Percentiles rank a stretch among this genome's conserved stretches.
Conservation (phyloP, 1,284 basidiomycete genomes). For the Apiotrichum mycotoxinovorans region DNA sequence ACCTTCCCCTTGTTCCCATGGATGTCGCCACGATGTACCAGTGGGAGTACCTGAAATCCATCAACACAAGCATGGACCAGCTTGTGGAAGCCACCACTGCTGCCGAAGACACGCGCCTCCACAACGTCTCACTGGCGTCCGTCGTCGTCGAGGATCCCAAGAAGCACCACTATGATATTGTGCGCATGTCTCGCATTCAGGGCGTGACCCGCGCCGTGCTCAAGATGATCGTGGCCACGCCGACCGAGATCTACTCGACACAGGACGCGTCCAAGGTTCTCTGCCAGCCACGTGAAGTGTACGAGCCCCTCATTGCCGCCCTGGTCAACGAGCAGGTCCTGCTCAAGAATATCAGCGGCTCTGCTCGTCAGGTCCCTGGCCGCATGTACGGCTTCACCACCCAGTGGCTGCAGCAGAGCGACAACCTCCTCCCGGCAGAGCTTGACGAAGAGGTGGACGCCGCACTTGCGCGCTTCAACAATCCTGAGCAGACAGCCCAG, state of each 20-base stretch:
- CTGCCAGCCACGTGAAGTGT: slow-evolving; percentile 56
- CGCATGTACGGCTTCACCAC: slow-evolving; percentile 29
- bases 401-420: slow-evolving; percentile 44
- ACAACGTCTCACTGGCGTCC: slow-evolving; percentile 59
- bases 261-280: slow-evolving; percentile 60
- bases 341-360: slow-evolving; percentile 16
- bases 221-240: slow-evolving; percentile 72
- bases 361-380: slow-evolving; percentile 12
- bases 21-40: slow-evolving; percentile 62
- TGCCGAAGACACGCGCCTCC: slow-evolving; percentile 65
- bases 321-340: slow-evolving; percentile 36
- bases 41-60: slow-evolving; percentile 47
- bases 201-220: slow-evolving; percentile 1
- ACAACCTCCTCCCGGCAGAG: slow-evolving; percentile 62
- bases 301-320: slow-evolving; percentile 53
- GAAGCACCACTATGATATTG: not conserved
- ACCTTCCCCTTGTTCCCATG: slow-evolving; percentile 38
- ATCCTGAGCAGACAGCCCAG: slow-evolving; percentile 43
- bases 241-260: slow-evolving; percentile 62
- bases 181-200: not conserved
- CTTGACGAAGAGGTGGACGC: slow-evolving; percentile 62
- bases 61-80: slow-evolving; percentile 61
- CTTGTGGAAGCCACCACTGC: slow-evolving; percentile 9
- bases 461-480: slow-evolving; percentile 60
- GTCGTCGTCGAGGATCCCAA: slow-evolving; percentile 52